Evolutionary conservation across 2,329 filamentous ascomycete species (phyloP).

Genomic region (Trichoderma sp.): DNA sequence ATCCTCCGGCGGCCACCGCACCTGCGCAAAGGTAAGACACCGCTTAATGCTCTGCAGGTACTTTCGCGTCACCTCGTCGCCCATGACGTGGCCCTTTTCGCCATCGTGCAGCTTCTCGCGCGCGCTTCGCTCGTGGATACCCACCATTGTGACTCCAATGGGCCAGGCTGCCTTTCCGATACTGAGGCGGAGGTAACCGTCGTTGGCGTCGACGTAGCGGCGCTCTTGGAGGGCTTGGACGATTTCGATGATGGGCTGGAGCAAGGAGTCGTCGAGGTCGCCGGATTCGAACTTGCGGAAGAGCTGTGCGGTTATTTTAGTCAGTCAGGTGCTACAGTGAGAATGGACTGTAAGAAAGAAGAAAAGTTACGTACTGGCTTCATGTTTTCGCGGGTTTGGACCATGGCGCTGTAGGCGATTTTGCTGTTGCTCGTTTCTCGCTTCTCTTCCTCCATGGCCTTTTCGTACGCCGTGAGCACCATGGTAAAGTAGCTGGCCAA

Average conservation of each 20-base stretch:
- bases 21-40: conserved; percentile 94
- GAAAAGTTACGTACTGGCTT: conserved; percentile 56
- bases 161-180: conserved; percentile 98
- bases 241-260: conserved; percentile 86
- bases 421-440: conserved; percentile 74
- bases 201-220: conserved; percentile 93
- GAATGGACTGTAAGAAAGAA: neutral
- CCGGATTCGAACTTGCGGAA: conserved; percentile 86
- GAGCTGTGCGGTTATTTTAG: conserved; percentile 48
- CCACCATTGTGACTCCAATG: conserved; percentile 99
- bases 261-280: conserved; percentile 74
- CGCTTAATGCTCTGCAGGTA: conserved; percentile 97
- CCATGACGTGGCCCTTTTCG: conserved; percentile 91
- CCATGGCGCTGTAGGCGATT: conserved; percentile 80
- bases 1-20: conserved; percentile 92
- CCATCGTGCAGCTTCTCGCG: conserved; percentile 92
- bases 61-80: conserved; percentile 92
- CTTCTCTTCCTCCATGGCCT: conserved; percentile 68
- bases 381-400: conserved; percentile 85
- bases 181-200: conserved; percentile 87
- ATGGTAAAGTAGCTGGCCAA: conserved; percentile 95
- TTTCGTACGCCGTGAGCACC: conserved; percentile 86
- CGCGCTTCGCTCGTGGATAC: conserved; percentile 95
- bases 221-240: conserved; percentile 87
- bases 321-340: neutral